Evolutionary conservation across 768 basidiomycete genomes (phyloP).

Genomic region (Amanita polypyramis): DNA sequence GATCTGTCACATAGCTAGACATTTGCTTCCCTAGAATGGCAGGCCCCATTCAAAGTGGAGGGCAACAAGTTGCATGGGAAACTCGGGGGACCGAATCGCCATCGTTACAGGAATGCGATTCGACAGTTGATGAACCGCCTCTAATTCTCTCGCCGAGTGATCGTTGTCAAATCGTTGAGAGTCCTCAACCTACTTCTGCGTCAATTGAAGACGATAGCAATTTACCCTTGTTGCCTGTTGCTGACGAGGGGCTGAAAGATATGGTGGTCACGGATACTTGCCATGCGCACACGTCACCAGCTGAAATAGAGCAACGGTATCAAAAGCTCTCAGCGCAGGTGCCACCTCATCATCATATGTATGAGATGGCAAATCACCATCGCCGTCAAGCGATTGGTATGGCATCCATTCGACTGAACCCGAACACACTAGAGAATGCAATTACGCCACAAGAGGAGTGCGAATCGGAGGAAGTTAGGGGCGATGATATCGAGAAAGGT

Average conservation of each 20-base stretch:
- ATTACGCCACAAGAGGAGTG: neutral
- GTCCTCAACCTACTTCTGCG: conserved; percentile 30
- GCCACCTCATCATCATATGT: neutral
- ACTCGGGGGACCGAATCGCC: conserved; percentile 15
- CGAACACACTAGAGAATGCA: neutral
- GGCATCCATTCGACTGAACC: neutral
- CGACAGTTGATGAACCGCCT: conserved; percentile 3
- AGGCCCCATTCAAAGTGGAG: conserved; percentile 45
- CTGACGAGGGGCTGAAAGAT: neutral
- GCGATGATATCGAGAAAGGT: conserved; percentile 16
- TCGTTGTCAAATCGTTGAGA: conserved; percentile 28
- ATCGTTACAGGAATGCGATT: conserved; percentile 8
- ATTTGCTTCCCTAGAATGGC: conserved; percentile 45
- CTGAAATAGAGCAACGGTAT: conserved; percentile 32
- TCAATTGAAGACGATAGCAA: conserved; percentile 1
- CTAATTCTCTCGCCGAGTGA: conserved; percentile 24
- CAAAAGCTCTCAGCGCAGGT: conserved; percentile 17
- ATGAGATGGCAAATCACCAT: neutral
- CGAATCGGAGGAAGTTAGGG: conserved; percentile 11
- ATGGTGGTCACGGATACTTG: neutral
- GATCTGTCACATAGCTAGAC: neutral
- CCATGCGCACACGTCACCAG: conserved; percentile 37
- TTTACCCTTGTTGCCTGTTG: neutral
- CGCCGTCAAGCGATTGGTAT: neutral
- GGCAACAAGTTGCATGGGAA: conserved; percentile 49